phyloP scores from a whole-genome alignment of 441 rosid genomes.

The Populus hybrid region DNA sequence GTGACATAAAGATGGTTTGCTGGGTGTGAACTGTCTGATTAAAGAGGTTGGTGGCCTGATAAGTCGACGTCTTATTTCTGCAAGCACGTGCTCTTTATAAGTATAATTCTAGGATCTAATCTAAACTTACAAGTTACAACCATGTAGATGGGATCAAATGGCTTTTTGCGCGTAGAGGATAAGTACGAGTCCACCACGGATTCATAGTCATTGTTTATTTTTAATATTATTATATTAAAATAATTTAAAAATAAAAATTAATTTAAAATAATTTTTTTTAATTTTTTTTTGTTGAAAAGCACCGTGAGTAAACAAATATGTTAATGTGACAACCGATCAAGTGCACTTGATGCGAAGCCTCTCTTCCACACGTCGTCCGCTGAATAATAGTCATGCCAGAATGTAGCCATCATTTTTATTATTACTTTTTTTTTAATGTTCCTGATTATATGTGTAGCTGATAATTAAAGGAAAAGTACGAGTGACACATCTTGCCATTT shows the following conservation, averaged over 20 bases:
- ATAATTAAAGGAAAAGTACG: not conserved
- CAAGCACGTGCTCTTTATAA: not conserved
- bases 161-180: not conserved
- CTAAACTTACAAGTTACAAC: no score
- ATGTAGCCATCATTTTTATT: no score
- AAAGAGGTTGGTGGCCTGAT: not conserved
- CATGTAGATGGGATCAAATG: not conserved
- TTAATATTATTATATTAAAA: no score
- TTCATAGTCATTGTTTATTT: not conserved
- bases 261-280: no score
- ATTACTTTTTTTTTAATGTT: no score
- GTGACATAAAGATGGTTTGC: no score
- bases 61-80: not conserved
- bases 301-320: no score
- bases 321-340: not conserved
- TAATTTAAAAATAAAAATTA: no score
- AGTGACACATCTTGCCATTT: no score
- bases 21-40: not conserved
- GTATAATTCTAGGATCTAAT: not conserved
- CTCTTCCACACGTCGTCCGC: not conserved
- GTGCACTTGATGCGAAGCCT: not conserved
- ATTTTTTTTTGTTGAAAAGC: no score
- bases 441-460: not conserved
- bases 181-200: not conserved
- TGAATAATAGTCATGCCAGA: not conserved